Conservation (phyloP, 345 rosid species). For the Hibiscus trionum region DNA sequence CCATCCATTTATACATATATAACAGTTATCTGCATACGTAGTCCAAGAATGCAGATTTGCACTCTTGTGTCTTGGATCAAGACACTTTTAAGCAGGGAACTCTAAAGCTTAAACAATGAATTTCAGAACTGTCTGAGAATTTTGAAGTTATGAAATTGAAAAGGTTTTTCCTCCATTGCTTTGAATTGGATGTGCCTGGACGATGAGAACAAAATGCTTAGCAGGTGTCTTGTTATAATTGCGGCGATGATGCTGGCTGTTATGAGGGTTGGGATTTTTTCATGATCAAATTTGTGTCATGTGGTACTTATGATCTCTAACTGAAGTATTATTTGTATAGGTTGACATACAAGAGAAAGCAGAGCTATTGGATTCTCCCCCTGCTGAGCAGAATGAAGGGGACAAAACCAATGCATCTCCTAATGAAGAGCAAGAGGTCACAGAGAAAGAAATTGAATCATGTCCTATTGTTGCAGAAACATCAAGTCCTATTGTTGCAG, state of each 20-base stretch:
- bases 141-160: not conserved
- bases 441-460: constrained; percentile 4
- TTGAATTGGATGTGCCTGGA: not conserved
- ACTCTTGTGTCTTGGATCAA: not conserved
- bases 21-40: not conserved
- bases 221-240: not conserved
- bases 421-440: constrained; percentile 24
- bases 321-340: not conserved
- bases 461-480: constrained; percentile 23
- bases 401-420: constrained; percentile 15
- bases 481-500: not conserved
- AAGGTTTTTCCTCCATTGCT: not conserved
- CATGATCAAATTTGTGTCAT: constrained; percentile 1
- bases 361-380: constrained; percentile 4
- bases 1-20: not conserved
- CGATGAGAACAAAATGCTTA: not conserved
- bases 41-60: not conserved
- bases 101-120: not conserved
- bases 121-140: not conserved
- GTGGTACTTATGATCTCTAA: not conserved
- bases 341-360: constrained; percentile 4
- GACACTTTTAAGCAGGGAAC: not conserved
- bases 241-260: not conserved
- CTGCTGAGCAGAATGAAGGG: constrained; percentile 8
- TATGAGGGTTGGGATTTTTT: not conserved